Evolutionary conservation across 305 asterid genomes (phyloP).

Genomic region (Fraxinus floribunda): DNA sequence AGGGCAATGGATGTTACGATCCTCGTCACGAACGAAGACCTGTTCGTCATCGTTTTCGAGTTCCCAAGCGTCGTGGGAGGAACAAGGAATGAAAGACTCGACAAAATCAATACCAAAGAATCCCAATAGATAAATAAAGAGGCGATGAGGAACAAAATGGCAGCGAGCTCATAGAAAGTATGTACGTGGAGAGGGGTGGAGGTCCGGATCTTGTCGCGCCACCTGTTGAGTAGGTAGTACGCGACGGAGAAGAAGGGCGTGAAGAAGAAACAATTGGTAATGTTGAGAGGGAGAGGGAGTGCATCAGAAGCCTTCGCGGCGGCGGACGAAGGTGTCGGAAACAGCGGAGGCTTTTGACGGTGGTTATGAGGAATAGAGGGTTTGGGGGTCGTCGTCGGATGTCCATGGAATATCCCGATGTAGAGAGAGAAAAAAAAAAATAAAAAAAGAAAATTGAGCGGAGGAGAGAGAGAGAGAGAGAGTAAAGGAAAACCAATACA

Average conservation of each 20-base stretch:
- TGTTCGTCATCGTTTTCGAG: not conserved
- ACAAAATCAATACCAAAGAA: slow-evolving; percentile 15
- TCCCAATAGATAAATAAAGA: slow-evolving; percentile 12
- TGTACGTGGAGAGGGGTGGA: slow-evolving; percentile 20
- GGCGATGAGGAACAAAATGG: not conserved
- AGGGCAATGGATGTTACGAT: not conserved
- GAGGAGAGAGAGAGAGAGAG: no score
- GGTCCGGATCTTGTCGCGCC: slow-evolving; percentile 14
- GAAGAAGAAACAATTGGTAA: slow-evolving; percentile 13
- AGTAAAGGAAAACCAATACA: no score
- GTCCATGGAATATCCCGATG: no score
- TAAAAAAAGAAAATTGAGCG: no score
- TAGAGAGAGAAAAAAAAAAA: no score
- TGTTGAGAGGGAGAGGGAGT: slow-evolving; percentile 17
- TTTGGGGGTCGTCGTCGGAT: no score
- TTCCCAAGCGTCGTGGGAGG: not conserved
- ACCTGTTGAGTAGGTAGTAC: slow-evolving; percentile 13
- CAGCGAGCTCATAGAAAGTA: slow-evolving; percentile 14
- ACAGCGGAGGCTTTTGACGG: no score
- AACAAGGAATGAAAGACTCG: slow-evolving; percentile 3
- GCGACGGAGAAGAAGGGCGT: slow-evolving; percentile 14
- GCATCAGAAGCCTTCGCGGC: slow-evolving; percentile 7
- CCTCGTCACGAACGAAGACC: not conserved
- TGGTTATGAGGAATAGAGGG: no score
- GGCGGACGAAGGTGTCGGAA: not conserved